A percentile compares a stretch with the other conserved stretches of the same genome.
Conservation (phyloP, 768 basidiomycete genomes). For the Trametes coccinea region DNA sequence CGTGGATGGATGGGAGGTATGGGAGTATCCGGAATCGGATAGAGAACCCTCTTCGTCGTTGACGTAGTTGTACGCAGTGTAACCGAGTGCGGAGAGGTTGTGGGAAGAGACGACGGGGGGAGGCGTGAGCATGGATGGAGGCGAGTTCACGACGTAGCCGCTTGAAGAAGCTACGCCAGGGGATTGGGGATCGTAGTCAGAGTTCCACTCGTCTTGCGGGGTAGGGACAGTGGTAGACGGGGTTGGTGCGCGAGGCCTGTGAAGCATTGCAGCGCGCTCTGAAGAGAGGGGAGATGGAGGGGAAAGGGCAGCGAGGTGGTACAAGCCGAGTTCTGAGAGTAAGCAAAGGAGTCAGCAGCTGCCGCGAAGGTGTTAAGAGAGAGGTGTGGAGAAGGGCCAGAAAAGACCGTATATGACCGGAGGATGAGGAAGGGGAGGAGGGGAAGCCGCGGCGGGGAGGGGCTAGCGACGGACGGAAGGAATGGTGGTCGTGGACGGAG, state of each 20-base stretch:
- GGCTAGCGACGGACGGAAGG: conserved; percentile 18
- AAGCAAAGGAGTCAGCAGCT: conserved; percentile 22
- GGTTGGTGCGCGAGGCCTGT: conserved; percentile 43
- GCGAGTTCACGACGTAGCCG: conserved; percentile 33
- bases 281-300: conserved; percentile 38
- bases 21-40: conserved; percentile 36
- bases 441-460: conserved; percentile 6
- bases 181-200: conserved; percentile 25
- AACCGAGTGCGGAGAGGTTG: conserved; percentile 37
- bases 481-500: conserved; percentile 14
- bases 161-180: conserved; percentile 30
- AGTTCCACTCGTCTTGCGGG: conserved; percentile 29
- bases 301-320: conserved; percentile 34
- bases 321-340: conserved; percentile 26
- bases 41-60: conserved; percentile 41
- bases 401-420: conserved; percentile 15
- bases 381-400: conserved; percentile 21
- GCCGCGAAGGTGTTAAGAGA: not conserved
- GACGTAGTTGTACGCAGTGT: conserved; percentile 34
- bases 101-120: conserved; percentile 29
- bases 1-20: conserved; percentile 43
- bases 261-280: conserved; percentile 29
- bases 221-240: conserved; percentile 32
- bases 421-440: conserved; percentile 12
- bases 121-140: conserved; percentile 26